Evolutionary conservation across 2,329 filamentous ascomycete genomes (phyloP).

Genomic region (Scedosporium aurantiacum): DNA sequence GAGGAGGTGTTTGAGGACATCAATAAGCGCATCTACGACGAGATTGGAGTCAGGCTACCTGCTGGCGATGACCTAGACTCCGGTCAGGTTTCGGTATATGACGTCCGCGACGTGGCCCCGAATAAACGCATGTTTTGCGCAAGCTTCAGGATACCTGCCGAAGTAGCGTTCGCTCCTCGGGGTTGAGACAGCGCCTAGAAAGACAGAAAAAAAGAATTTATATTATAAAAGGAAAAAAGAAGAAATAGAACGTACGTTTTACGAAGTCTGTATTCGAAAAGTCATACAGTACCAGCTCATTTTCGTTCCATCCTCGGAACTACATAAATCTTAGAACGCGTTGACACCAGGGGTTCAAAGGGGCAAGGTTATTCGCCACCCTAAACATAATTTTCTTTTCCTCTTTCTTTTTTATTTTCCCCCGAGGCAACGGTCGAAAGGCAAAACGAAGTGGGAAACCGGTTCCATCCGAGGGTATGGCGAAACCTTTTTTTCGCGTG

Average conservation of each 20-base stretch:
- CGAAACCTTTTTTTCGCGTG: too few relatives aligned
- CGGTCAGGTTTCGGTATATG: constrained; percentile 45
- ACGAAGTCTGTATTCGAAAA: not conserved
- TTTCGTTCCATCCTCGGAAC: not conserved
- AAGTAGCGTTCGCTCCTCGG: constrained; percentile 63
- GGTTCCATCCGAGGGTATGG: too few relatives aligned
- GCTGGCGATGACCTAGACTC: constrained; percentile 34
- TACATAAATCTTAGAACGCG: not conserved
- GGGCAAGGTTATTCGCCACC: not conserved
- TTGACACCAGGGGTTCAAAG: not conserved
- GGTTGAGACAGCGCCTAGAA: not conserved
- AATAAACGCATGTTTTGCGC: constrained; percentile 97
- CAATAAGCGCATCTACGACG: constrained; percentile 26
- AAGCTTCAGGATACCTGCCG: constrained; percentile 71
- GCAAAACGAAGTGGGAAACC: not conserved
- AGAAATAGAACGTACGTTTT: not conserved
- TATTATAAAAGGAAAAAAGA: not conserved
- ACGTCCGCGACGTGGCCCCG: constrained; percentile 80
- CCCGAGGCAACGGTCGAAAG: not conserved
- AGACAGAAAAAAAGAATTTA: not conserved
- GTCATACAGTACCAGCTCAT: not conserved
- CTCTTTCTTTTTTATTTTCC: not conserved
- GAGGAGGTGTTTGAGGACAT: constrained; percentile 49
- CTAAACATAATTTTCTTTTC: not conserved
- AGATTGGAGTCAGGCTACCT: constrained; percentile 28